Percentiles rank a stretch among this genome's conserved stretches.
Conservation (phyloP, 768 basidiomycete genomes). For the Mrakia blollopis region DNA sequence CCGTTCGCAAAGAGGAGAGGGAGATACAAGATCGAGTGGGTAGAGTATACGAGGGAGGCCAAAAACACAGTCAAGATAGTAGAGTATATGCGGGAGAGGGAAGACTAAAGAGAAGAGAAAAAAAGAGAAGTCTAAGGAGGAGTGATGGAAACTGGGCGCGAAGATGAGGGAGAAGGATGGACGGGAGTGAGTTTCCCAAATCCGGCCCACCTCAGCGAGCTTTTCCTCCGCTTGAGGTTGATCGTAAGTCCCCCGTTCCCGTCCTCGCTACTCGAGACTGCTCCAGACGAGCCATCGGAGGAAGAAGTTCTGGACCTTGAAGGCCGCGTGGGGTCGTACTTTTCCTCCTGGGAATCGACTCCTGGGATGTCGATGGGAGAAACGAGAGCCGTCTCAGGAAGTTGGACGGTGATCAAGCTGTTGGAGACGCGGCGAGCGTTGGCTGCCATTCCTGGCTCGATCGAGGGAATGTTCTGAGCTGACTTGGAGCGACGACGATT, state of each 20-base stretch:
- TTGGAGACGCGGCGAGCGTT: background rate
- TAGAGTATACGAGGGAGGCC: too few relatives aligned
- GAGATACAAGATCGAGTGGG: too few relatives aligned
- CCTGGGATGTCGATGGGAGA: slow-evolving; percentile 27
- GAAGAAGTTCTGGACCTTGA: background rate
- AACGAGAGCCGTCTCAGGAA: slow-evolving; percentile 9
- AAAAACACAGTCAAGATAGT: too few relatives aligned
- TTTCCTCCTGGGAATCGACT: background rate
- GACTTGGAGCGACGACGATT: slow-evolving; percentile 18
- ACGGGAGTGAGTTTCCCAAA: background rate
- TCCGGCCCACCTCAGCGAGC: background rate
- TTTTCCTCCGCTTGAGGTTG: slow-evolving; percentile 7
- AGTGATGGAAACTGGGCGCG: too few relatives aligned
- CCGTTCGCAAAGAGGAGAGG: too few relatives aligned
- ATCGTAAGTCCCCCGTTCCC: background rate
- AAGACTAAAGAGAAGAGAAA: too few relatives aligned
- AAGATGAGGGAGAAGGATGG: too few relatives aligned
- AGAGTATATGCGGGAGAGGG: too few relatives aligned
- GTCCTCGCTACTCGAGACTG: background rate
- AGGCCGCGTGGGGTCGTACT: background rate
- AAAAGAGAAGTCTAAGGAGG: too few relatives aligned
- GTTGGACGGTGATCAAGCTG: background rate
- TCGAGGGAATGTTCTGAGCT: background rate
- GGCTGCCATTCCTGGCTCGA: background rate
- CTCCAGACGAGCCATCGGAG: background rate